phyloP scores from a whole-genome alignment of 2,329 filamentous ascomycete genomes.

The Bisporella sp. region DNA sequence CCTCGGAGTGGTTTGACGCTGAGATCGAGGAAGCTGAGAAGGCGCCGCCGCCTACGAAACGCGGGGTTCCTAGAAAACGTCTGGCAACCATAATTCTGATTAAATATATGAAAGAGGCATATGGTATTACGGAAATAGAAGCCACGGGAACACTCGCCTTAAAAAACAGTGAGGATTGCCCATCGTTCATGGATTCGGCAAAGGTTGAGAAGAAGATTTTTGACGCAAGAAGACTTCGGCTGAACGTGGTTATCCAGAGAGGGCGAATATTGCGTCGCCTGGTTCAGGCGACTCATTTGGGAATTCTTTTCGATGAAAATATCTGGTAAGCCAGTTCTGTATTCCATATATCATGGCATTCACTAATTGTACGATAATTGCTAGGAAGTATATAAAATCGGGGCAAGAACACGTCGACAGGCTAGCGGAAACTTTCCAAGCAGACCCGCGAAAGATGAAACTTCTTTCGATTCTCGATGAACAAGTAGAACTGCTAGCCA shows the following conservation, averaged over 20 bases:
- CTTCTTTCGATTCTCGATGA: slow-evolving; percentile 16
- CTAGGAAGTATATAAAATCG: slow-evolving; percentile 10
- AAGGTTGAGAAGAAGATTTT: slow-evolving; percentile 10
- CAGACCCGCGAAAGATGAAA: slow-evolving; percentile 15
- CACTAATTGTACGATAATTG: slow-evolving; percentile 8
- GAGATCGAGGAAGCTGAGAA: slow-evolving; percentile 8
- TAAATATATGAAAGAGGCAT: slow-evolving; percentile 8
- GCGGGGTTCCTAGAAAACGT: slow-evolving; percentile 7
- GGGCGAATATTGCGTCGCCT: slow-evolving; percentile 10
- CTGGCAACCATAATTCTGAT: slow-evolving; percentile 9
- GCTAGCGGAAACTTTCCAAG: slow-evolving; percentile 7
- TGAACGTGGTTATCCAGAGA: slow-evolving; percentile 10
- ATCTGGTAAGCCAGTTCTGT: slow-evolving; percentile 7
- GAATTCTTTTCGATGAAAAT: slow-evolving; percentile 11
- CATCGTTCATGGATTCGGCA: slow-evolving; percentile 2
- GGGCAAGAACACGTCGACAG: slow-evolving; percentile 11
- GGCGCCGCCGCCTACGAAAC: slow-evolving; percentile 7
- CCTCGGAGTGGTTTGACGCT: slow-evolving; percentile 7
- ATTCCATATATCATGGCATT: slow-evolving; percentile 3
- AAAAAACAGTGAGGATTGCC: slow-evolving; percentile 6
- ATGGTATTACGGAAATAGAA: slow-evolving; percentile 1
- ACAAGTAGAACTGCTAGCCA: slow-evolving; percentile 14
- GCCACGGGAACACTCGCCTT: not conserved
- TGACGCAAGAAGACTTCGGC: slow-evolving; percentile 5
- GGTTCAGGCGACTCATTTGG: slow-evolving; percentile 6